These are phyloP conservation scores for Fusarium armeniacum DNA, from an alignment of 2,329 filamentous ascomycete genomes.

Conservation along the genomic window DNA sequence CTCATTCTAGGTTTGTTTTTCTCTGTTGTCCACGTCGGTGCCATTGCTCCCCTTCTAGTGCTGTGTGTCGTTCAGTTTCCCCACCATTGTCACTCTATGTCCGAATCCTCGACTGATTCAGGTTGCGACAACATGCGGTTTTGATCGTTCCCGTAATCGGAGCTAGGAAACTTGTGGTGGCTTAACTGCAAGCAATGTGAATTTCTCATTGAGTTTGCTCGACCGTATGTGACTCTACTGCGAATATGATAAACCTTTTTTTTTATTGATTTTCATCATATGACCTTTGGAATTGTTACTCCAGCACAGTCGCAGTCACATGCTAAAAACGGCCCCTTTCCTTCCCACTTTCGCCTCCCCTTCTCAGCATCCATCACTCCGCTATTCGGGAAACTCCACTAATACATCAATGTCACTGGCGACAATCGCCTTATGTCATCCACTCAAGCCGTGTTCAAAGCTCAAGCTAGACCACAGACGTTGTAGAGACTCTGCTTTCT, in stretches of 20 bases:
- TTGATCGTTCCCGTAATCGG: slow-evolving; percentile 39
- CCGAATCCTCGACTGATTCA: slow-evolving; percentile 38
- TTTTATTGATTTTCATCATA: neutral
- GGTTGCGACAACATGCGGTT: slow-evolving; percentile 33
- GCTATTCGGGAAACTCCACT: slow-evolving; percentile 45
- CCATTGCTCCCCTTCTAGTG: slow-evolving; percentile 1
- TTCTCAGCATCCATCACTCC: slow-evolving; percentile 11
- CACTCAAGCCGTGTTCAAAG: slow-evolving; percentile 19
- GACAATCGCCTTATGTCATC: slow-evolving; percentile 48
- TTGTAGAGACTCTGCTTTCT: slow-evolving; percentile 32
- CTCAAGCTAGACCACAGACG: slow-evolving; percentile 24
- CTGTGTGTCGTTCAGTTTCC: slow-evolving; percentile 17
- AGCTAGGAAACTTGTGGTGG: slow-evolving; percentile 9
- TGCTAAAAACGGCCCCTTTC: slow-evolving; percentile 34
- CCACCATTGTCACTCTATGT: slow-evolving; percentile 33
- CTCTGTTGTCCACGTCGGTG: slow-evolving; percentile 5
- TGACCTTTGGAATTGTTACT: slow-evolving; percentile 17
- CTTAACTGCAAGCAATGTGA: slow-evolving; percentile 7
- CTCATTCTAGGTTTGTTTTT: neutral
- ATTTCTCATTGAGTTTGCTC: slow-evolving; percentile 2
- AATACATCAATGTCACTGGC: slow-evolving; percentile 28
- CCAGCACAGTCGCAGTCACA: slow-evolving; percentile 47
- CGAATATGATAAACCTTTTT: neutral
- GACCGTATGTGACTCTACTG: neutral
- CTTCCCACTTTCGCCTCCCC: slow-evolving; percentile 3